These are phyloP conservation scores for Alternaria gaisen DNA, from an alignment of 2,329 filamentous ascomycete genomes.

Conservation along the genomic window DNA sequence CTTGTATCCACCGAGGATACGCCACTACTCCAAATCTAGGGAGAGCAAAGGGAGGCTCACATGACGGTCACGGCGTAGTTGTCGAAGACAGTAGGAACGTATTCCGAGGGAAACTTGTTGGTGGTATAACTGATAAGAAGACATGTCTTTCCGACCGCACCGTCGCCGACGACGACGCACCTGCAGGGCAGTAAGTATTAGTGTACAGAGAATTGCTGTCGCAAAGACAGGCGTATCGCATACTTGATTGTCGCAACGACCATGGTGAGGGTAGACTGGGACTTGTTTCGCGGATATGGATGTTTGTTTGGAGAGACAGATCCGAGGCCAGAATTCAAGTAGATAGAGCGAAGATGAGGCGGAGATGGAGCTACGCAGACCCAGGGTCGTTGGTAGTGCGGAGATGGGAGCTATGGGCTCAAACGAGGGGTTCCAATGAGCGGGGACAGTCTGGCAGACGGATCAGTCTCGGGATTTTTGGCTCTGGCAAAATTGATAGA, in stretches of 20 bases:
- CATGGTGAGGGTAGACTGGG: conserved; percentile 37
- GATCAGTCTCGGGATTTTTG: conserved; percentile 38
- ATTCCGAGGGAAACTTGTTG: conserved; percentile 99
- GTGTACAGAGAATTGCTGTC: conserved; percentile 2
- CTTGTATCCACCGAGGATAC: neutral
- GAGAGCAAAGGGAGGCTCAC: conserved; percentile 65
- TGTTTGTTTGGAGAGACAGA: conserved; percentile 26
- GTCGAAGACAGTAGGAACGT: conserved; percentile 98
- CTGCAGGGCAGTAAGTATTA: conserved; percentile 58
- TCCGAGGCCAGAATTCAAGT: conserved; percentile 24
- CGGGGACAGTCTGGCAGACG: conserved; percentile 39
- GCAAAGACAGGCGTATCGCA: conserved; percentile 21
- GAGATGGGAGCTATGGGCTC: conserved; percentile 25
- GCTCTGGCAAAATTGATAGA: conserved; percentile 30
- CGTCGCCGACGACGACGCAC: conserved; percentile 98
- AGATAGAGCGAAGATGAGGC: conserved; percentile 13
- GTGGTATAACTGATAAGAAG: conserved; percentile 99
- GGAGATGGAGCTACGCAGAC: conserved; percentile 21
- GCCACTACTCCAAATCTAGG: neutral
- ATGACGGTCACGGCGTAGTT: conserved; percentile 99
- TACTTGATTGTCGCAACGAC: conserved; percentile 56
- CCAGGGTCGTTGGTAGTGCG: neutral
- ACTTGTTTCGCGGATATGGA: conserved; percentile 10
- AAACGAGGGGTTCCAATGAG: conserved; percentile 49
- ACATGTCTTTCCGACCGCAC: conserved; percentile 99